Conservation (phyloP, 306 rosid genomes). For the Cercis canadensis region DNA sequence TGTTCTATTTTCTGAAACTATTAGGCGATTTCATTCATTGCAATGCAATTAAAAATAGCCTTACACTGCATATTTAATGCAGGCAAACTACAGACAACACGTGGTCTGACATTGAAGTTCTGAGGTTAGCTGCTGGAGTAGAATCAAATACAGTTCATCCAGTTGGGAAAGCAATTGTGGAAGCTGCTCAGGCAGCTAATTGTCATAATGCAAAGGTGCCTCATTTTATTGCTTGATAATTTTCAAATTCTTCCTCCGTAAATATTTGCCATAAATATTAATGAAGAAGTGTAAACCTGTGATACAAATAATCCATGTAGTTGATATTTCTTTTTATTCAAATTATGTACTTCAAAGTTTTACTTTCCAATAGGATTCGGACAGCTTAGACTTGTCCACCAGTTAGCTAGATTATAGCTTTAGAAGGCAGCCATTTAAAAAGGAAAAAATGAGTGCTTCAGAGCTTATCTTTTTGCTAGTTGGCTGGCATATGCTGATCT, state of each 20-base stretch:
- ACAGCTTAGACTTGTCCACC: too few species aligned
- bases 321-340: background rate
- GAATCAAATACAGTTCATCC: slow-evolving; percentile 95
- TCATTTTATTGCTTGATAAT: slow-evolving; percentile 30
- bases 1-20: slow-evolving; percentile 9
- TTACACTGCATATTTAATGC: slow-evolving; percentile 36
- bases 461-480: background rate
- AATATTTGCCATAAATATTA: background rate
- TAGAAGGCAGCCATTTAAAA: too few species aligned
- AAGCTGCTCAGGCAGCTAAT: slow-evolving; percentile 73
- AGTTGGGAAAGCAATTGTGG: slow-evolving; percentile 90
- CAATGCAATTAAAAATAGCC: slow-evolving; percentile 38
- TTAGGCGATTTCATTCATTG: slow-evolving; percentile 12
- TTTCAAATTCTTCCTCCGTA: slow-evolving; percentile 28
- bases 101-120: slow-evolving; percentile 77
- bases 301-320: background rate
- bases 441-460: too few species aligned
- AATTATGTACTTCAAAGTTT: background rate
- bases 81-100: slow-evolving; percentile 52
- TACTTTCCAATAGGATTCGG: background rate
- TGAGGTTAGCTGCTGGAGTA: slow-evolving; percentile 88
- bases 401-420: too few species aligned
- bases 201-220: slow-evolving; percentile 67
- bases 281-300: background rate
- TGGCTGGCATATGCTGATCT: too few species aligned